Conservation (phyloP, 306 rosid species). For the Echinosophora koreensis region DNA sequence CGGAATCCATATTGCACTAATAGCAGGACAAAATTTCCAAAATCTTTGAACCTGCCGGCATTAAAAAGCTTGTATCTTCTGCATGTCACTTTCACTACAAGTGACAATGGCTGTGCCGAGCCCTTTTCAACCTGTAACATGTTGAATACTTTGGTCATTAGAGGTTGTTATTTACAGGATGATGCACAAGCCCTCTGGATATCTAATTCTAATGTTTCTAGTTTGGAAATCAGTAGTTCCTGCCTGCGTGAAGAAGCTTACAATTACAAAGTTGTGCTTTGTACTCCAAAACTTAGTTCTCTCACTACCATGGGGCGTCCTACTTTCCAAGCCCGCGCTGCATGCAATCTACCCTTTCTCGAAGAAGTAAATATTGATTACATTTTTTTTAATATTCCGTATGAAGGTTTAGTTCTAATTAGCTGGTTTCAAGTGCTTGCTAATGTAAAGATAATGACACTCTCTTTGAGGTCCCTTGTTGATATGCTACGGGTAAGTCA, state of each 20-base stretch:
- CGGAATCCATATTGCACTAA: neutral
- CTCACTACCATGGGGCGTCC: neutral
- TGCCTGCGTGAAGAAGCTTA: too few species aligned
- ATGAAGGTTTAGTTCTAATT: neutral
- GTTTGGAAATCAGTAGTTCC: too few species aligned
- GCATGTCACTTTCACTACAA: neutral
- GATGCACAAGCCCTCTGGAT: conserved; percentile 9
- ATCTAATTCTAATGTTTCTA: conserved; percentile 5
- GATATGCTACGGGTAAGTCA: neutral
- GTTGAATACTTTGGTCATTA: neutral
- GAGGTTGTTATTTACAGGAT: neutral
- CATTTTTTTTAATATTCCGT: fast-evolving
- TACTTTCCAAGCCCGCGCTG: neutral
- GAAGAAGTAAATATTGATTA: neutral
- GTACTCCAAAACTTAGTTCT: neutral
- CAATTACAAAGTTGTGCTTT: neutral
- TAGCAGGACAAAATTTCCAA: neutral
- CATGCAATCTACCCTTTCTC: neutral
- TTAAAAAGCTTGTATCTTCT: neutral
- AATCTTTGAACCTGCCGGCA: neutral
- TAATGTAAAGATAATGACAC: neutral
- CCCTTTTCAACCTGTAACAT: neutral
- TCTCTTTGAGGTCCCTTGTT: neutral
- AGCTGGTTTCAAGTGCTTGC: neutral
- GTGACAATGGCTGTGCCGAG: neutral